A percentile compares a stretch with the other conserved stretches of the same genome.
phyloP scores from a whole-genome alignment of 148 eudicot genomes.

The Euryodendron excelsum region DNA sequence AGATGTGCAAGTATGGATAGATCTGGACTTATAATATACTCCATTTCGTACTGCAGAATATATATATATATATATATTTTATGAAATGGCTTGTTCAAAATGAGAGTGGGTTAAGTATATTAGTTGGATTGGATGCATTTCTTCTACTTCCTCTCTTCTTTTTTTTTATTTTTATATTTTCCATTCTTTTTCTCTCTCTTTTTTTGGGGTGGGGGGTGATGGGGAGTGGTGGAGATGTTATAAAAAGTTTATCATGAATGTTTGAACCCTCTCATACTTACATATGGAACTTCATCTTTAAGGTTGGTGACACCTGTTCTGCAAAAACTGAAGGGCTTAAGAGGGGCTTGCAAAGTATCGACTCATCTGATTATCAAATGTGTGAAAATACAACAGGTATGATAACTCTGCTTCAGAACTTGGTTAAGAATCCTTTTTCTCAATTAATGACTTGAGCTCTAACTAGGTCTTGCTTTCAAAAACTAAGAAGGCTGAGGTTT shows the following conservation, averaged over 20 bases:
- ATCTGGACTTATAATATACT: neutral
- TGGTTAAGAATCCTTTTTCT: neutral
- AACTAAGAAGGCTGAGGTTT: neutral
- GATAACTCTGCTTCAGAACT: conserved; percentile 15
- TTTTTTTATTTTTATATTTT: too few relatives aligned
- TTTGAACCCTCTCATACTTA: conserved; percentile 1
- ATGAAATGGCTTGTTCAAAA: neutral
- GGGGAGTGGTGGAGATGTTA: neutral
- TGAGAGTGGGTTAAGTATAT: neutral
- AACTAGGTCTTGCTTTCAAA: neutral
- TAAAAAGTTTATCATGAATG: neutral
- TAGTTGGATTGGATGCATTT: neutral
- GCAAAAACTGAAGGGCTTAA: conserved; percentile 73
- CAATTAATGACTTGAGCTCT: neutral
- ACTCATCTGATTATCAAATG: conserved; percentile 80
- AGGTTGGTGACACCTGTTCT: conserved; percentile 54
- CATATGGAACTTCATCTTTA: neutral
- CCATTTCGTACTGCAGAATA: neutral
- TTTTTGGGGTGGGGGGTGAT: too few relatives aligned
- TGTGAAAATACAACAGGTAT: conserved; percentile 68
- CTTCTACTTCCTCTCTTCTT: too few relatives aligned
- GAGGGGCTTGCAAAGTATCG: conserved; percentile 87
- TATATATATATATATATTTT: neutral
- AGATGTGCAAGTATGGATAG: conserved; percentile 47
- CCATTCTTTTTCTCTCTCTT: too few relatives aligned